phyloP scores from a whole-genome alignment of 1,139 yeast species.

The Casaregolazyma lundiana region DNA sequence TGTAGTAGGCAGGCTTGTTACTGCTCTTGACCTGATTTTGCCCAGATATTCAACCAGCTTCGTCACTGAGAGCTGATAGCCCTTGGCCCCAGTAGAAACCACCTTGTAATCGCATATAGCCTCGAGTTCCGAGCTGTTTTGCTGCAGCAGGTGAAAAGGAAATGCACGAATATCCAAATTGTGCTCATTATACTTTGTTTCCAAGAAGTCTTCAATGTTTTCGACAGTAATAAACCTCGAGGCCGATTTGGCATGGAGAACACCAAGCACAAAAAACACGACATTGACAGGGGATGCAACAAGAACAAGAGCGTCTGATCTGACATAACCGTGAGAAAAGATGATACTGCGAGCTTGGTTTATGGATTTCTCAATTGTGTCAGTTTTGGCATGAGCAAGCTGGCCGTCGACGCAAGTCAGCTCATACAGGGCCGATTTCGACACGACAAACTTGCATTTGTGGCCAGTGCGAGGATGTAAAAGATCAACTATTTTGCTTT shows the following conservation, averaged over 20 bases:
- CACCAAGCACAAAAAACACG: constrained; percentile 28
- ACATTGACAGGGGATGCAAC: constrained; percentile 33
- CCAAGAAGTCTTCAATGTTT: constrained; percentile 29
- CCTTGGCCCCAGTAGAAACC: constrained; percentile 16
- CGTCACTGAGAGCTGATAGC: constrained; percentile 20
- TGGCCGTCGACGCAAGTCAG: constrained; percentile 24
- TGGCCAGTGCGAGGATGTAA: constrained; percentile 28
- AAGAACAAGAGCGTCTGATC: constrained; percentile 25
- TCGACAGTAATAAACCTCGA: constrained; percentile 28
- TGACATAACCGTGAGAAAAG: constrained; percentile 16
- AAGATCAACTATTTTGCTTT: constrained; percentile 1
- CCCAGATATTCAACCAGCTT: constrained; percentile 22
- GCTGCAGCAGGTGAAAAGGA: not conserved
- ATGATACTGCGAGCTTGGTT: constrained; percentile 24
- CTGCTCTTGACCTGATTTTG: constrained; percentile 16
- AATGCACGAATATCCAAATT: constrained; percentile 16
- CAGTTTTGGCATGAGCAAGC: constrained; percentile 14
- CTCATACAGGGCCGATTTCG: constrained; percentile 22
- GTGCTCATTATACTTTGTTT: constrained; percentile 5
- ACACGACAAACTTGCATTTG: constrained; percentile 22
- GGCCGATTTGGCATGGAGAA: constrained; percentile 20
- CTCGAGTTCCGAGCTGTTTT: constrained; percentile 10
- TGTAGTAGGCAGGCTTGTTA: constrained; percentile 18
- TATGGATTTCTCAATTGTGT: constrained; percentile 14
- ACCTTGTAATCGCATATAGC: constrained; percentile 16